phyloP scores from a whole-genome alignment of 305 asterid species.

The Fraxinus paxiana region DNA sequence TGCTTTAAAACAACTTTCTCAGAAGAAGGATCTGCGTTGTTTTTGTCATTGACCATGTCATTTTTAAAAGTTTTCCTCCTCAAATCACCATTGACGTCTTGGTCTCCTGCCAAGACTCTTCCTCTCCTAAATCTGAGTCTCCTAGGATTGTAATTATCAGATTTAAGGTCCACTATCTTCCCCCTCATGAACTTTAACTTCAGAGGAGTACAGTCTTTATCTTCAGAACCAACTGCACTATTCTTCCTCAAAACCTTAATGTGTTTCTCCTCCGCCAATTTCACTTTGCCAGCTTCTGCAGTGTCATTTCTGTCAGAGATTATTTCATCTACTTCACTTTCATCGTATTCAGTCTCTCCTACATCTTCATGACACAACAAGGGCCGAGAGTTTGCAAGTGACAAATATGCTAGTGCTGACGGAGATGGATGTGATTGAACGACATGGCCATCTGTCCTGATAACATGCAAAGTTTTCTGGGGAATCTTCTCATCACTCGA shows the following conservation, averaged over 20 bases:
- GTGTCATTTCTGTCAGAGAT: slow-evolving; percentile 10
- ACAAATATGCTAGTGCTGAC: slow-evolving; percentile 26
- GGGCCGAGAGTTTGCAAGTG: slow-evolving; percentile 32
- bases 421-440: slow-evolving; percentile 30
- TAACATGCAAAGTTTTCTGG: slow-evolving; percentile 61
- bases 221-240: slow-evolving; percentile 34
- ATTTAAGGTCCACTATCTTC: slow-evolving; percentile 58
- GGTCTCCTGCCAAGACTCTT: slow-evolving; percentile 36
- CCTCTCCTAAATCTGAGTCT: slow-evolving; percentile 59
- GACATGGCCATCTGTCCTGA: slow-evolving; percentile 28
- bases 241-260: slow-evolving; percentile 29
- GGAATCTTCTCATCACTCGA: slow-evolving; percentile 36
- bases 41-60: slow-evolving; percentile 26
- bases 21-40: slow-evolving; percentile 24
- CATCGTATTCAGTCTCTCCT: slow-evolving; percentile 27
- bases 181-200: slow-evolving; percentile 71
- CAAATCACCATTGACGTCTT: slow-evolving; percentile 34
- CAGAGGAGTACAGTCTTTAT: slow-evolving; percentile 36
- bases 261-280: slow-evolving; percentile 31
- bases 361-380: slow-evolving; percentile 59
- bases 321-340: slow-evolving; percentile 25
- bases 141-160: slow-evolving; percentile 50
- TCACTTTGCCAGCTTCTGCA: slow-evolving; percentile 22
- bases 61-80: slow-evolving; percentile 43
- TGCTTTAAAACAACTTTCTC: slow-evolving; percentile 62